phyloP scores from a whole-genome alignment of 129 eudicot species.

The Chrysanthemum makinoi region DNA sequence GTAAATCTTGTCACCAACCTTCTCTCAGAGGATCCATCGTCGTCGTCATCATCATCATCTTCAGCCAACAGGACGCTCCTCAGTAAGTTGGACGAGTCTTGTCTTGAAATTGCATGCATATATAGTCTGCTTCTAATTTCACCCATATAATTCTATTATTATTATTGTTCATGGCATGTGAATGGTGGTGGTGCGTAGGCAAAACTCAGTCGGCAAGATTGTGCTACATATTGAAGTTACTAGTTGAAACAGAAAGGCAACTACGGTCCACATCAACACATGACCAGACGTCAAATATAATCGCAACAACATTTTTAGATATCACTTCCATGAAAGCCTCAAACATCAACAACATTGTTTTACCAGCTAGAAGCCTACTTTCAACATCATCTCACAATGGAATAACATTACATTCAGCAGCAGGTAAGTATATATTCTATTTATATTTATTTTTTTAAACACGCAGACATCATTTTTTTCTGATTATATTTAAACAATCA shows the following conservation, averaged over 20 bases:
- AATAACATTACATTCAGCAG: constrained; percentile 12
- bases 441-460: too few relatives aligned
- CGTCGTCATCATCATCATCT: background rate
- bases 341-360: background rate
- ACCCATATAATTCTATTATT: background rate
- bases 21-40: constrained; percentile 17
- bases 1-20: constrained; percentile 26
- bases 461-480: too few relatives aligned
- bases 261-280: constrained; percentile 24
- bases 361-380: constrained; percentile 6
- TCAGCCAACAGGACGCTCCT: background rate
- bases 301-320: constrained; percentile 25
- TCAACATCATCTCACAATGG: constrained; percentile 9
- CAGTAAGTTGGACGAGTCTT: constrained; percentile 11
- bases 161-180: too few relatives aligned
- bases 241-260: constrained; percentile 31
- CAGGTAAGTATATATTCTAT: background rate
- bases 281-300: constrained; percentile 17
- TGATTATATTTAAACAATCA: too few relatives aligned
- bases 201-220: constrained; percentile 23
- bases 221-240: constrained; percentile 33
- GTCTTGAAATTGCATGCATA: background rate
- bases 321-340: constrained; percentile 21
- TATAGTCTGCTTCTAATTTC: background rate
- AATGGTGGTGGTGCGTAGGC: constrained; percentile 19